Evolutionary conservation across 202 grass and related monocot species (phyloP).

Genomic region (Zoysia matrella): DNA sequence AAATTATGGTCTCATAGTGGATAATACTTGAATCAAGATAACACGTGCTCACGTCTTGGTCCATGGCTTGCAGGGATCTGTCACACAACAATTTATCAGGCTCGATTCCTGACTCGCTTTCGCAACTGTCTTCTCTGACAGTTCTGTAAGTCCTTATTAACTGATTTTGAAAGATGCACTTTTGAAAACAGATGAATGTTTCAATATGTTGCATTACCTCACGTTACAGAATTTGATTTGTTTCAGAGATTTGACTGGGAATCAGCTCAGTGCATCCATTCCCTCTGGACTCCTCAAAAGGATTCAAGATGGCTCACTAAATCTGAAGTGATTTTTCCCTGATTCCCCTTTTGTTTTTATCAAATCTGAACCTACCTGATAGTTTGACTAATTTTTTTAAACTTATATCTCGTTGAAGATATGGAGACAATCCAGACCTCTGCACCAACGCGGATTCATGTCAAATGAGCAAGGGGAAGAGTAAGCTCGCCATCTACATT

Average conservation of each 20-base stretch:
- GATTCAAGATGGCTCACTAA: constrained; percentile 57
- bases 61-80: constrained; percentile 55
- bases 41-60: neutral
- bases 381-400: neutral
- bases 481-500: constrained; percentile 47
- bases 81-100: constrained; percentile 68
- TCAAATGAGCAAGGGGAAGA: constrained; percentile 34
- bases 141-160: constrained; percentile 51
- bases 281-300: constrained; percentile 53
- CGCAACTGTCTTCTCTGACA: constrained; percentile 49
- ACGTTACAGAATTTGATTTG: neutral
- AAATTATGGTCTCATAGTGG: neutral
- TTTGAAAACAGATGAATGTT: neutral
- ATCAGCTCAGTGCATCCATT: constrained; percentile 59
- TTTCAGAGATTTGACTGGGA: constrained; percentile 73
- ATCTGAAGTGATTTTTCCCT: constrained; percentile 45
- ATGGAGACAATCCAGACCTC: constrained; percentile 48
- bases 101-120: constrained; percentile 57
- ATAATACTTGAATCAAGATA: neutral
- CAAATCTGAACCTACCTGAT: neutral
- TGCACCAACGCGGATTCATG: constrained; percentile 50
- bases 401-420: constrained; percentile 21
- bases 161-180: neutral
- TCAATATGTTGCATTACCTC: neutral
- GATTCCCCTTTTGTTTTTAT: neutral